These are phyloP conservation scores for Dillenia suffruticosa DNA, from an alignment of 164 flowering plant genomes.

Conservation along the genomic window DNA sequence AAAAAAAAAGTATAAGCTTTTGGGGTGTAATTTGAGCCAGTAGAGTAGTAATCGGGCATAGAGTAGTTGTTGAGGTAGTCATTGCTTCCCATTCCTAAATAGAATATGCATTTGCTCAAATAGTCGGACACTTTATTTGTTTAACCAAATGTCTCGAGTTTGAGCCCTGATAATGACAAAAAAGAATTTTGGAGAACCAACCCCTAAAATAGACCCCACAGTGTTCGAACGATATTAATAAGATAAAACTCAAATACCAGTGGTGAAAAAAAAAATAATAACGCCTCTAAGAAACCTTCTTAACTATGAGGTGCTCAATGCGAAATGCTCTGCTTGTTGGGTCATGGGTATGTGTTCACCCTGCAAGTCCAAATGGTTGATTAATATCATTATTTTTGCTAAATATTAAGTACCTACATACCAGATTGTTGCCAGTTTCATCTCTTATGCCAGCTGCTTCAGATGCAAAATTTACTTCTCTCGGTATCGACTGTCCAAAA, in stretches of 20 bases:
- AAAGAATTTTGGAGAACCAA: too few species aligned
- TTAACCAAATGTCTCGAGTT: too few species aligned
- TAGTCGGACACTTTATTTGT: too few species aligned
- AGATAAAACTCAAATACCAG: too few species aligned
- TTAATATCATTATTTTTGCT: background rate
- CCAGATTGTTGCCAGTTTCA: slow-evolving; percentile 81
- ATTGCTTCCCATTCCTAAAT: slow-evolving; percentile 82
- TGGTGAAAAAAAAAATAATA: too few species aligned
- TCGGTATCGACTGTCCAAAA: slow-evolving; percentile 37
- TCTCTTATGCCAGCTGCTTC: slow-evolving; percentile 86
- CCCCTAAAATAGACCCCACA: slow-evolving; percentile 32
- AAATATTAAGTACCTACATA: slow-evolving; percentile 11
- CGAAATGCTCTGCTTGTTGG: slow-evolving; percentile 57
- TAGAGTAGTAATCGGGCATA: slow-evolving; percentile 59
- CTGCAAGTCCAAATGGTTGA: slow-evolving; percentile 26
- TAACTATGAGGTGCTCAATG: slow-evolving; percentile 37
- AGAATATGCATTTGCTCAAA: slow-evolving; percentile 64
- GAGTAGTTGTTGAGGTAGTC: slow-evolving; percentile 88
- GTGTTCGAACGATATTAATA: too few species aligned
- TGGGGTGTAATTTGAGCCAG: slow-evolving; percentile 39
- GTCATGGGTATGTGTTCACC: slow-evolving; percentile 68
- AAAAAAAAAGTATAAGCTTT: slow-evolving; percentile 56
- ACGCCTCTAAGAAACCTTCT: slow-evolving; percentile 53
- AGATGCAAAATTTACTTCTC: slow-evolving; percentile 79
- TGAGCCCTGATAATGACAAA: too few species aligned